Evolutionary conservation across 495 filamentous ascomycete species (phyloP), one percentile per base, ranked within the genome.

Genomic region (Friedmanniomyces simplex): DNA sequence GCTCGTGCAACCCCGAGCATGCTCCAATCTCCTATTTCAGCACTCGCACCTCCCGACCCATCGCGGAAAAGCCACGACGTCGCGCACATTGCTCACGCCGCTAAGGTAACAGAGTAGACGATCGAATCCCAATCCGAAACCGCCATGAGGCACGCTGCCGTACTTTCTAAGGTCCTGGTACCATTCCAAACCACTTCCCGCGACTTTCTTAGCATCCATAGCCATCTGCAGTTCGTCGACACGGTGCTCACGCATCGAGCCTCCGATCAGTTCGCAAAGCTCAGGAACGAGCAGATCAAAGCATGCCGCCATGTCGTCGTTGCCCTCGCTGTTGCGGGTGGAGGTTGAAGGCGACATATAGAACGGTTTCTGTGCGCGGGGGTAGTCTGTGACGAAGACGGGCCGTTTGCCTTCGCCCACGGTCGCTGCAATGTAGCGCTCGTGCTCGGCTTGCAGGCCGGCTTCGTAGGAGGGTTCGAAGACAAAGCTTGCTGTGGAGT

Each of bases 241-340:
- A 28, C 89, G 83, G 72, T 97, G 85, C 70, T 97, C 93, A 69
- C 93, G 90, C 71, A 97, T 79, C 2, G 91, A 96, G 24, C 93
- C 93, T 18, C 93, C 93, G 20, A 84, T 87, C 49, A 97, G 80
- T 70, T 98, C 93, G 69, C 88, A 89, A 53, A 89, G 73, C 56
- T 90, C 87, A 14, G 93, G 91, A 32, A 97, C 80, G 18, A 98
- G 79, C 50, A 98, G 83, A 73, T 98, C 93, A 68, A 98, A 98
- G 71, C 91, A 96, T 20, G 91, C 87, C 12, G 90, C 91, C 3
- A 91, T 96, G 26, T 32, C 32, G n/a, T 24, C 4, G 1, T 45
- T 20, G n/a, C 34, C 54, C 20, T 52, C 52, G 26, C 22, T 26
- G 36, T 50, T 47, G 20, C 7, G 16, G 11, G 59, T 28, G 48